phyloP scores from a whole-genome alignment of 2,329 filamentous ascomycete genomes.

The Diaporthe citriasiana region DNA sequence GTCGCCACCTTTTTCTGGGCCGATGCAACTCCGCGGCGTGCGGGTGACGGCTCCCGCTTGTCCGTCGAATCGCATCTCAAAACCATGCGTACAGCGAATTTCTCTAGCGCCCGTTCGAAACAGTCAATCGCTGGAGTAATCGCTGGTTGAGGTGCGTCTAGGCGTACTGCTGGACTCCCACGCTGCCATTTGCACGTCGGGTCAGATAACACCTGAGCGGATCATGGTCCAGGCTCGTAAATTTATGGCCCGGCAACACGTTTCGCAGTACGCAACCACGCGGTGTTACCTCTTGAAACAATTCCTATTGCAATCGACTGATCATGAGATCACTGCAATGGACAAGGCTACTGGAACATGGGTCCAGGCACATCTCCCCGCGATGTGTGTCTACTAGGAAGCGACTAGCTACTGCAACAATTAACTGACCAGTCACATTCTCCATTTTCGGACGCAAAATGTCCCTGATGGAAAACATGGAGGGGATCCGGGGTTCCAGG shows the following conservation, averaged over 20 bases:
- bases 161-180: not conserved
- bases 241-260: not conserved
- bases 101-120: conserved; percentile 24
- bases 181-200: not conserved
- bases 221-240: conserved; percentile 3
- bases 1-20: conserved; percentile 18
- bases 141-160: not conserved
- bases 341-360: conserved; percentile 5
- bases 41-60: conserved; percentile 28
- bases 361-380: not conserved
- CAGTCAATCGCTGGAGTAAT: conserved; percentile 12
- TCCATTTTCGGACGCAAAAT: not conserved
- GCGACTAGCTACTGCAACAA: not conserved
- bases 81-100: not conserved
- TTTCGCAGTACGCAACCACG: conserved; percentile 5
- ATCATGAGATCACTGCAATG: conserved; percentile 16
- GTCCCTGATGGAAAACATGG: not conserved
- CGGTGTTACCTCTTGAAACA: conserved; percentile 31
- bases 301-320: conserved; percentile 9
- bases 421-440: conserved; percentile 18
- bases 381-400: not conserved
- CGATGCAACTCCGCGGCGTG: conserved; percentile 21
- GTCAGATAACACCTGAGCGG: not conserved
- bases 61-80: conserved; percentile 25
- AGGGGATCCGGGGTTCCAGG: not conserved